phyloP scores from a whole-genome alignment of 2,329 filamentous ascomycete species.

The Eutypa lata region DNA sequence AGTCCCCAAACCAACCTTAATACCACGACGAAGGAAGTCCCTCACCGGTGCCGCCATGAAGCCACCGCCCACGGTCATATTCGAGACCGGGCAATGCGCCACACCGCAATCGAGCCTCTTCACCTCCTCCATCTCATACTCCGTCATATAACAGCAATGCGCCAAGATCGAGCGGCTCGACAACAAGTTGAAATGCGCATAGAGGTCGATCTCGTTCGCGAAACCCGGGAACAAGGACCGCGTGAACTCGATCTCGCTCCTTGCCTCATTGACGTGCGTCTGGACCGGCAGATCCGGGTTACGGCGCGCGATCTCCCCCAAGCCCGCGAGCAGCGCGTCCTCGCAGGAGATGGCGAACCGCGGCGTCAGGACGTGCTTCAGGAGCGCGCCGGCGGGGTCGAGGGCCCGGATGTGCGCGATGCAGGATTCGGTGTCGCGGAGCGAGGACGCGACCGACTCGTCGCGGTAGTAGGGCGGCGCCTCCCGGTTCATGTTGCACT shows the following conservation, averaged over 20 bases:
- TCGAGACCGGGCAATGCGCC: constrained; percentile 62
- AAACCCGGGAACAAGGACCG: constrained; percentile 53
- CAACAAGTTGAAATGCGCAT: constrained; percentile 53
- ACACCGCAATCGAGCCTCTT: constrained; percentile 51
- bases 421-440: constrained; percentile 46
- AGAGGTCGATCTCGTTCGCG: constrained; percentile 57
- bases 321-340: constrained; percentile 47
- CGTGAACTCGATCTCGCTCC: constrained; percentile 57
- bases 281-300: constrained; percentile 55
- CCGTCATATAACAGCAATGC: constrained; percentile 61
- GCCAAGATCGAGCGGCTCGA: constrained; percentile 57
- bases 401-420: constrained; percentile 44
- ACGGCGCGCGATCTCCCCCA: constrained; percentile 50
- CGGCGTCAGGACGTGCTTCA: constrained; percentile 53
- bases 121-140: constrained; percentile 51
- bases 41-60: constrained; percentile 61
- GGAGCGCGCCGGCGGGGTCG: constrained; percentile 40
- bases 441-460: constrained; percentile 39
- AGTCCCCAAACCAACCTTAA: constrained; percentile 66
- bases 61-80: constrained; percentile 60
- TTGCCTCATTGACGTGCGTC: constrained; percentile 66
- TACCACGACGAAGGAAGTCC: constrained; percentile 52
- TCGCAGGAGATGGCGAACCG: constrained; percentile 62
- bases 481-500: constrained; percentile 61
- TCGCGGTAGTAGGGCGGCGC: constrained; percentile 54